Evolutionary conservation across 2,329 filamentous ascomycete genomes (phyloP), one percentile per base, ranked within the genome.

Genomic region (Colletotrichum limetticola): DNA sequence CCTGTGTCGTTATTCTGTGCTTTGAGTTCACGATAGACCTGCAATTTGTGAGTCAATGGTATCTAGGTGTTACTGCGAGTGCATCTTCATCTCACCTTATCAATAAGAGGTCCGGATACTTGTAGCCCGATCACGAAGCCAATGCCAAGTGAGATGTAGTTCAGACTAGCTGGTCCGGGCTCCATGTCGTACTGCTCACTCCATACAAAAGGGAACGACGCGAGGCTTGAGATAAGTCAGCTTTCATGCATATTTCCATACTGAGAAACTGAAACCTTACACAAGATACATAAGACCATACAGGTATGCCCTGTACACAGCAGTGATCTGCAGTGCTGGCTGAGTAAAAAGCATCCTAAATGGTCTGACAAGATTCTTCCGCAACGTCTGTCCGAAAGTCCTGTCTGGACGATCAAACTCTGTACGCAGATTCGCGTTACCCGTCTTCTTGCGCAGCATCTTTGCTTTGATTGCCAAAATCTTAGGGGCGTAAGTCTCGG

Each of bases 201-300:
- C 78, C 86, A 91, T 0, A 90, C 83, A 8, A 78, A 75, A 0
- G 88, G 85, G 71, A 90, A 88, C 0, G 88, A 90, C 1, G 88
- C 87, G 63, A 90, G 85, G 0, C 80, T 81, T 30, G 1, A 1
- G 16, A 12, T 1, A 12, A 0, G 9, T 52, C 3, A 49, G 61
- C 37, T 32, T 16, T 3, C 2, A 12, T 28, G 1, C 4, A 32
- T 11, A 1, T 1, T 2, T 4, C 22, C 30, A 14, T 1, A 2
- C 30, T 2, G 7, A 9, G 12, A 12, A 26, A 26, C 7, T 26
- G 2, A 8, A 1, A n/a, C 73, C 80, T 76, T 75, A 81, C 74
- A 89, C 81, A 3, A 90, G 79, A 72, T 89, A 90, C 61, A 90
- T 83, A n/a, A 88, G 83, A 1, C 87, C 87, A 73, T 89, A 90